Conservation (phyloP, 192 early-diverging fungal genomes). For the Backusella parvicylindrica region DNA sequence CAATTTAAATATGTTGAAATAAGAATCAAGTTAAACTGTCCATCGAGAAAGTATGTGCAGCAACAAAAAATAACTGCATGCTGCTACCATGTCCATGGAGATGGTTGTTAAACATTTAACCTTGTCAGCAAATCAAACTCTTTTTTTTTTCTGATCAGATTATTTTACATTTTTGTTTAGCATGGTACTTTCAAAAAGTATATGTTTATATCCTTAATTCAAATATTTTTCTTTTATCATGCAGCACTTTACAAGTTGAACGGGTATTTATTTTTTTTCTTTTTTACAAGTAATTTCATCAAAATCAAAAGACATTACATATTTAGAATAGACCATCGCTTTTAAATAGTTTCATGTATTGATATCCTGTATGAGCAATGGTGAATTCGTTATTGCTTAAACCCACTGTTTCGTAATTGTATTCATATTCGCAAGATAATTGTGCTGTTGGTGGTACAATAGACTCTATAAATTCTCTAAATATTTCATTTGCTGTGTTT, state of each 20-base stretch:
- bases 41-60: background rate
- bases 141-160: background rate
- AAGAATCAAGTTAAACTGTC: background rate
- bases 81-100: background rate
- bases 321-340: constrained; percentile 46
- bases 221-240: background rate
- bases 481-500: constrained; percentile 36
- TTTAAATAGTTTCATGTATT: constrained; percentile 50
- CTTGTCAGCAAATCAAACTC: background rate
- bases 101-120: background rate
- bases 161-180: background rate
- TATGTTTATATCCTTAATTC: background rate
- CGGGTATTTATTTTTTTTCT: no score
- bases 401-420: constrained; percentile 49
- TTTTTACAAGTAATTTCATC: background rate
- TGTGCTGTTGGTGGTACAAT: constrained; percentile 47
- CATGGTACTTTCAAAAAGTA: background rate
- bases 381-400: constrained; percentile 45
- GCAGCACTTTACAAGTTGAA: background rate
- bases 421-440: constrained; percentile 45
- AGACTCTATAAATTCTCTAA: constrained; percentile 45
- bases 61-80: background rate
- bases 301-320: background rate
- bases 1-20: background rate
- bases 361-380: constrained; percentile 49